These are phyloP conservation scores for Pythium brassicae DNA, from an alignment of 352 stramenopile species.

Conservation along the genomic window DNA sequence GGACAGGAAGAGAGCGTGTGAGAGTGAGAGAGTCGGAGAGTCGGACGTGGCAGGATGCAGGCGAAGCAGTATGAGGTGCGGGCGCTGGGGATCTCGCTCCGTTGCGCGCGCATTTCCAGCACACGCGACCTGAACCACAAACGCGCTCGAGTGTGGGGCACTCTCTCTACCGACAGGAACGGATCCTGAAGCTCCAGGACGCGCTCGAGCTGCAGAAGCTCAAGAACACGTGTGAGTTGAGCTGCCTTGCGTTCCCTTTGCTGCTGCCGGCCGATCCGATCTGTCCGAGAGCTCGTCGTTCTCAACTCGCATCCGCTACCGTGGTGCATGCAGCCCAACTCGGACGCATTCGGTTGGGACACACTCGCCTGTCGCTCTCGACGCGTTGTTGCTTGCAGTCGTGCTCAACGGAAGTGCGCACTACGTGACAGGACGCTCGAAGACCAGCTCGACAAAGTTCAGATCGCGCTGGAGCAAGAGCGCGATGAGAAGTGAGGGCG, in stretches of 20 bases:
- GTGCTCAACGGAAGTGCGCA: neutral
- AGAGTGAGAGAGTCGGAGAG: too few relatives aligned
- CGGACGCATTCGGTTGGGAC: slow-evolving; percentile 39
- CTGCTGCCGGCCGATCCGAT: too few relatives aligned
- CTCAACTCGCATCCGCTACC: neutral
- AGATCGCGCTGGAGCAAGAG: slow-evolving; percentile 63
- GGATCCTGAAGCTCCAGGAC: slow-evolving; percentile 78
- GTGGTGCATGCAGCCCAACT: slow-evolving; percentile 38
- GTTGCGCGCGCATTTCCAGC: too few relatives aligned
- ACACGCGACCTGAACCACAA: neutral
- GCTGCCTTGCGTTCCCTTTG: neutral
- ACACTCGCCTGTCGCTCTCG: neutral
- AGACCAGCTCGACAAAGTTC: slow-evolving; percentile 59
- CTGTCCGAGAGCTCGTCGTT: neutral
- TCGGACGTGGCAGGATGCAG: slow-evolving; percentile 28
- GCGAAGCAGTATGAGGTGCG: slow-evolving; percentile 62
- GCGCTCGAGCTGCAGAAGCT: slow-evolving; percentile 75
- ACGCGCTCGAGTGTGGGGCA: too few relatives aligned
- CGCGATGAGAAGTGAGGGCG: slow-evolving; percentile 55
- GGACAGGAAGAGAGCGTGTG: neutral
- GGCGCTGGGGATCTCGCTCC: too few relatives aligned
- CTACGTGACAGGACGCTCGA: slow-evolving; percentile 32
- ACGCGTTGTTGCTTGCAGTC: neutral
- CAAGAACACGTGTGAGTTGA: slow-evolving; percentile 60
- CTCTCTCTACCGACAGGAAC: slow-evolving; percentile 28